Base-by-base conservation (phyloP, 1,139 yeast species). In the Schwanniomyces etchellsii region DNA sequence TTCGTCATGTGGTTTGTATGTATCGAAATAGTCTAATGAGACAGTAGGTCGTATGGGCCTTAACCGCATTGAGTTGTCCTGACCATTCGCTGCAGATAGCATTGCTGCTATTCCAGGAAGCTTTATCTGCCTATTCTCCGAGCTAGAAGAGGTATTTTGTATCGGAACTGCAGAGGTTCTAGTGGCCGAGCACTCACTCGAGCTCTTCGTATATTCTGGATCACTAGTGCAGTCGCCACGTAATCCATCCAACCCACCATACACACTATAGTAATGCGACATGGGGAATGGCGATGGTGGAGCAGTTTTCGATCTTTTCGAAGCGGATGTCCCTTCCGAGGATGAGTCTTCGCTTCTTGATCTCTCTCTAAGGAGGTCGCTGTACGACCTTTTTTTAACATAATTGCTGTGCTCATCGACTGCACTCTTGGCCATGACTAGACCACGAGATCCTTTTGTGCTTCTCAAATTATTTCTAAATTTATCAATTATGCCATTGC, bases 1-100 rank as follows among this genome's bases (percentile, higher is more conserved):
- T 37, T 64, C 70, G 39, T 66, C 72, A 40, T 61, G 63, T 22
- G 72, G 72, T 41, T 64, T 64, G 44, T 64, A 65, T 9, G 74
- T 67, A 43, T 67, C 74, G 32, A 64, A 65, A 35, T 65, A 67
- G 36, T 66, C 71, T 33, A 66, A 55, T 3, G 70, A 63, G 2
- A 66, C 69, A 2, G 73, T 64, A 23, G 73, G 71, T 5, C 61
- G 47, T n/a, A 59, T 51, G 15, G 66, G 55, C 6, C 31, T 55
- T 54, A 30, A 52, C 44, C 35, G 51, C 61, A 38, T 42, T 45
- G 35, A 50, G 57, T 30, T 46, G 47, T 37, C 45, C 47, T 33
- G 36, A 53, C 34, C 48, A 51, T n/a, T n/a, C n/a, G 21, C 21
- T 18, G n/a, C 7, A 18, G 21, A 18, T 7, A 18, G 21, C 21